A percentile compares a stretch with the other conserved stretches of the same genome.
Evolutionary conservation across 2,329 filamentous ascomycete genomes (phyloP).

Genomic region (Alternaria angustiovoidea): DNA sequence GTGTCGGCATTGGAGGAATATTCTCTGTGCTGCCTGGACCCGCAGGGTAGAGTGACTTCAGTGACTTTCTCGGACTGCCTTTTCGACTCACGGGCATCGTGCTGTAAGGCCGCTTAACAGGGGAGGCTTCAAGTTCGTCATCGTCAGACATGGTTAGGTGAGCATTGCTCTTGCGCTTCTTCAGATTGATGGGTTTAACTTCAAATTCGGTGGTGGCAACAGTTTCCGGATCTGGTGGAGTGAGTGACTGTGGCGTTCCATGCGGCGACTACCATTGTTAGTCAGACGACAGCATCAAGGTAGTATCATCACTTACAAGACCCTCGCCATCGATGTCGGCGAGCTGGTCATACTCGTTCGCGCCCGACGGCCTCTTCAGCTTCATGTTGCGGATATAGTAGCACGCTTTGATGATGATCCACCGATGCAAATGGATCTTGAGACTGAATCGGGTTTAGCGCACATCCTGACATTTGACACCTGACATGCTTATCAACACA

Average conservation of each 20-base stretch:
- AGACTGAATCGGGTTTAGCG: constrained; percentile 34
- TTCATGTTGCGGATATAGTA: constrained; percentile 51
- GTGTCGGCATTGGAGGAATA: constrained; percentile 34
- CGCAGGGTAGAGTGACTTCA: constrained; percentile 33
- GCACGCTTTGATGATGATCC: constrained; percentile 52
- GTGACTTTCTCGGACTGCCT: constrained; percentile 41
- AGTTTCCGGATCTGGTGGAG: constrained; percentile 33
- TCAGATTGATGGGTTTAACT: constrained; percentile 33
- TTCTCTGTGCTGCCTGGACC: constrained; percentile 37
- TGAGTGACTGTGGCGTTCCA: constrained; percentile 39
- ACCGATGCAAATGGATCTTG: constrained; percentile 49
- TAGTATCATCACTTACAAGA: constrained; percentile 21
- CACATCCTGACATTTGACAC: constrained; percentile 7
- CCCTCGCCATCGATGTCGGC: constrained; percentile 43
- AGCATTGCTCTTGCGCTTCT: constrained; percentile 48
- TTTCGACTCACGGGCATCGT: constrained; percentile 37
- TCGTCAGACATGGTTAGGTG: constrained; percentile 42
- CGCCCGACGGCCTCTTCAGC: constrained; percentile 43
- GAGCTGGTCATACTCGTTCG: constrained; percentile 41
- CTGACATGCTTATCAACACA: constrained; percentile 7
- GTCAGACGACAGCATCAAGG: constrained; percentile 7
- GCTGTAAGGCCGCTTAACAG: constrained; percentile 41
- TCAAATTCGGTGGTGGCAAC: constrained; percentile 32
- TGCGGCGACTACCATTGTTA: constrained; percentile 41
- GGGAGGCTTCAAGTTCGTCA: constrained; percentile 35